Conservation (phyloP, 2,329 filamentous ascomycete species). For the Lasiodiplodia gonubiensis region DNA sequence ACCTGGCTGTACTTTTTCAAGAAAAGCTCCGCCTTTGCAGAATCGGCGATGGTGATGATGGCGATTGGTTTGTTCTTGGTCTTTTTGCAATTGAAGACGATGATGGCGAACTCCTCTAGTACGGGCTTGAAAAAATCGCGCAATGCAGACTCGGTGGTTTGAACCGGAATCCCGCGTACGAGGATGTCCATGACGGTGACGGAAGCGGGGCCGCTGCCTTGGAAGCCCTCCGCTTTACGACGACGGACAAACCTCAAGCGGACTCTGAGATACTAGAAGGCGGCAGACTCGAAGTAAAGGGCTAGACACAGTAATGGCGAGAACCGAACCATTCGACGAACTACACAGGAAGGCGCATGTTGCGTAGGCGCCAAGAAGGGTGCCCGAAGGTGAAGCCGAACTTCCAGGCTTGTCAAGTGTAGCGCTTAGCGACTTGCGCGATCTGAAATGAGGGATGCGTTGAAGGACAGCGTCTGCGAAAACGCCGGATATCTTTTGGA, state of each 20-base stretch:
- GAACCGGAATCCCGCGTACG: constrained; percentile 49
- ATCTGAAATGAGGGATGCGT: background rate
- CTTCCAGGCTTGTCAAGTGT: background rate
- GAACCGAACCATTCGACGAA: background rate
- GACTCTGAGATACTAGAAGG: background rate
- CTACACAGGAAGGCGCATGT: background rate
- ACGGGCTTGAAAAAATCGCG: constrained; percentile 47
- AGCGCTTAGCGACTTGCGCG: background rate
- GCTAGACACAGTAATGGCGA: background rate
- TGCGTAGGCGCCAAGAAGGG: background rate
- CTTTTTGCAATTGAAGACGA: constrained; percentile 54
- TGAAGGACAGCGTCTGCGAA: background rate
- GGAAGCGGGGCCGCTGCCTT: background rate
- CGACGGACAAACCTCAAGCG: too few relatives aligned
- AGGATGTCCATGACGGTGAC: constrained; percentile 54
- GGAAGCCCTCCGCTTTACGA: background rate
- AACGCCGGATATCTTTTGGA: background rate
- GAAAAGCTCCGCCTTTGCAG: constrained; percentile 50
- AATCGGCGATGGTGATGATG: constrained; percentile 54
- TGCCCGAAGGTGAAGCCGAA: background rate
- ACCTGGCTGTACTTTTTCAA: constrained; percentile 43
- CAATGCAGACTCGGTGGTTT: constrained; percentile 51
- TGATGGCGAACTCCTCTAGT: constrained; percentile 48
- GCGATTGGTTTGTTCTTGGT: constrained; percentile 48
- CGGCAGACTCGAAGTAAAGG: background rate